A percentile compares a stretch with the other conserved stretches of the same genome.
These are phyloP conservation scores for Thraustotheca clavata DNA, from an alignment of 352 stramenopile genomes.

Conservation along the genomic window DNA sequence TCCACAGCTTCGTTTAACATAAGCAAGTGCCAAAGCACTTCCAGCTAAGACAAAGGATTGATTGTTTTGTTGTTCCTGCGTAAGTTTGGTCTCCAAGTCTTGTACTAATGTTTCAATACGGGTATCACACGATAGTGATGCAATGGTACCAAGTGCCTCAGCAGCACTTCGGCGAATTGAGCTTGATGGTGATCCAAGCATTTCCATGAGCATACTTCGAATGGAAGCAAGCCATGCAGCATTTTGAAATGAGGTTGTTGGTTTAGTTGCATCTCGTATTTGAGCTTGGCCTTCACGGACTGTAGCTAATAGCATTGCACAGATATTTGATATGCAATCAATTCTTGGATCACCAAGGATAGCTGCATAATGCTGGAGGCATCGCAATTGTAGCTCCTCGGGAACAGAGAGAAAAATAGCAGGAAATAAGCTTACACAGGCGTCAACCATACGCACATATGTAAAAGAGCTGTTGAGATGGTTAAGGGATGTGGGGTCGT, in stretches of 20 bases:
- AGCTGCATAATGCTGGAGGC: conserved; percentile 65
- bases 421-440: conserved; percentile 67
- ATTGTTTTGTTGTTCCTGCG: conserved; percentile 5
- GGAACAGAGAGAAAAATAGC: conserved; percentile 67
- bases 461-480: conserved; percentile 63
- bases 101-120: conserved; percentile 29
- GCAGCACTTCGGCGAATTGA: conserved; percentile 61
- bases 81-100: conserved; percentile 8
- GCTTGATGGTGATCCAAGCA: conserved; percentile 57
- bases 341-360: conserved; percentile 48
- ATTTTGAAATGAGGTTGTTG: conserved; percentile 18
- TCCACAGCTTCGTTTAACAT: conserved; percentile 69
- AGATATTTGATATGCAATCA: conserved; percentile 73
- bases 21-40: conserved; percentile 63
- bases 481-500: conserved; percentile 28
- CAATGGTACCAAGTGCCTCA: conserved; percentile 56
- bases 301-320: conserved; percentile 58
- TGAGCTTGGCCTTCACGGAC: conserved; percentile 42
- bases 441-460: conserved; percentile 69
- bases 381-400: conserved; percentile 76
- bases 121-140: conserved; percentile 39
- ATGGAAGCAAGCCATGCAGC: conserved; percentile 58
- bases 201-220: conserved; percentile 70
- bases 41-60: conserved; percentile 43
- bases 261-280: conserved; percentile 1